Conservation (phyloP, 345 rosid species). For the Linum trigynum region DNA sequence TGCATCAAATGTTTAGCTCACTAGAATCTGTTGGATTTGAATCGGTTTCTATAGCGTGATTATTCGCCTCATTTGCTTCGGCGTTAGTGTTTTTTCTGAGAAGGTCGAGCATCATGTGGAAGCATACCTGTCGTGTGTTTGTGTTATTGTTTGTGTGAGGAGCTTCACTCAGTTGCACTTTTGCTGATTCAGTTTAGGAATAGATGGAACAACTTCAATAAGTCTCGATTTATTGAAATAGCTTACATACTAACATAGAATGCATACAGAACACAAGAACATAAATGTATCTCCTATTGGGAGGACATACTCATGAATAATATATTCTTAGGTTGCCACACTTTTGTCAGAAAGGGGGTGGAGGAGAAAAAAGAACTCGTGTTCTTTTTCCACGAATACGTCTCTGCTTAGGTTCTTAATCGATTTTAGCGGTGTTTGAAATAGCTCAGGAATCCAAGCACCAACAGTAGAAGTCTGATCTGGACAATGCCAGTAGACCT, state of each 20-base stretch:
- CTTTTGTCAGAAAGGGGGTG: too few relatives aligned
- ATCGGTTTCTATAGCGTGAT: too few relatives aligned
- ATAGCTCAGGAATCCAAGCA: conserved; percentile 49
- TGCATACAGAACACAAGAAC: background rate
- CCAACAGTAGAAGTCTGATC: conserved; percentile 90
- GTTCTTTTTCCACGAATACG: background rate
- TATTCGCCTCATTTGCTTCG: too few relatives aligned
- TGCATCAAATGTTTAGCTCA: too few relatives aligned
- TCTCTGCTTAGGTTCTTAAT: background rate
- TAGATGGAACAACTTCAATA: background rate
- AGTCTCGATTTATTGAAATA: background rate
- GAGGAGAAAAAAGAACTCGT: too few relatives aligned
- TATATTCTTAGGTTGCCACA: background rate
- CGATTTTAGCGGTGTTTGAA: too few relatives aligned
- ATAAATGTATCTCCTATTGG: background rate
- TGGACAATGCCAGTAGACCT: conserved; percentile 55
- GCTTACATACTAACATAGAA: background rate
- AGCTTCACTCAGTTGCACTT: background rate
- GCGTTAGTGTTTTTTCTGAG: too few relatives aligned
- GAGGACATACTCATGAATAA: background rate
- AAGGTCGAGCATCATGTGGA: background rate
- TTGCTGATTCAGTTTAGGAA: too few relatives aligned
- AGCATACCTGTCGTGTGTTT: too few relatives aligned
- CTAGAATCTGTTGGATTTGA: too few relatives aligned
- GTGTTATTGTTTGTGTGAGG: background rate